phyloP scores from a whole-genome alignment of 2,329 filamentous ascomycete genomes.

The Microcyclosporella mali region DNA sequence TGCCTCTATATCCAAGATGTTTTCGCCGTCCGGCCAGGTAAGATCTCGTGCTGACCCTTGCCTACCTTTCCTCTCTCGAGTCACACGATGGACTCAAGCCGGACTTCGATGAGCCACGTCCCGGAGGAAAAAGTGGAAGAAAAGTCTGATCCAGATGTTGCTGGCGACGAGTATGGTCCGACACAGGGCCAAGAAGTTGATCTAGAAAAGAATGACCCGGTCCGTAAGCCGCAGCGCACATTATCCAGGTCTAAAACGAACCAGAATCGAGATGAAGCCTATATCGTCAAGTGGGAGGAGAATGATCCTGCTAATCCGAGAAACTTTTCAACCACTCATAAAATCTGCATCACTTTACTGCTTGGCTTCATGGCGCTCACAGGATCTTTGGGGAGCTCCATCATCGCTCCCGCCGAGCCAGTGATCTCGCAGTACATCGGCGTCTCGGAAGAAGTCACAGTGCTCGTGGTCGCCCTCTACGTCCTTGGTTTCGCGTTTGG shows the following conservation, averaged over 20 bases:
- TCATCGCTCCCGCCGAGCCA: slow-evolving; percentile 44
- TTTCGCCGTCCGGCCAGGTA: neutral
- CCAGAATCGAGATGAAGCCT: slow-evolving; percentile 10
- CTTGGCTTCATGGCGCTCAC: slow-evolving; percentile 44
- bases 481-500: slow-evolving; percentile 41
- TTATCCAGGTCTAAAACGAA: too few species aligned
- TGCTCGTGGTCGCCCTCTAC: slow-evolving; percentile 44
- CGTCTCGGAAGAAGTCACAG: slow-evolving; percentile 40
- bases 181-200: slow-evolving; percentile 1
- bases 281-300: slow-evolving; percentile 26
- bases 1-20: neutral
- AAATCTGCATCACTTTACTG: slow-evolving; percentile 45
- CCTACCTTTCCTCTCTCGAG: neutral
- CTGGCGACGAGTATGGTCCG: neutral
- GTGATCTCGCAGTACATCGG: slow-evolving; percentile 39
- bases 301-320: slow-evolving; percentile 42
- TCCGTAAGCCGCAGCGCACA: neutral
- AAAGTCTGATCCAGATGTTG: neutral
- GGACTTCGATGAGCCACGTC: neutral
- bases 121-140: neutral
- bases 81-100: neutral
- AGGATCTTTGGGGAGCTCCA: slow-evolving; percentile 39
- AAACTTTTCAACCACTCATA: slow-evolving; percentile 41
- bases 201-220: slow-evolving; percentile 12
- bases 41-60: neutral